phyloP scores from a whole-genome alignment of 225 moss, liverwort and hornwort genomes.

The Antitrichia curtipendula region DNA sequence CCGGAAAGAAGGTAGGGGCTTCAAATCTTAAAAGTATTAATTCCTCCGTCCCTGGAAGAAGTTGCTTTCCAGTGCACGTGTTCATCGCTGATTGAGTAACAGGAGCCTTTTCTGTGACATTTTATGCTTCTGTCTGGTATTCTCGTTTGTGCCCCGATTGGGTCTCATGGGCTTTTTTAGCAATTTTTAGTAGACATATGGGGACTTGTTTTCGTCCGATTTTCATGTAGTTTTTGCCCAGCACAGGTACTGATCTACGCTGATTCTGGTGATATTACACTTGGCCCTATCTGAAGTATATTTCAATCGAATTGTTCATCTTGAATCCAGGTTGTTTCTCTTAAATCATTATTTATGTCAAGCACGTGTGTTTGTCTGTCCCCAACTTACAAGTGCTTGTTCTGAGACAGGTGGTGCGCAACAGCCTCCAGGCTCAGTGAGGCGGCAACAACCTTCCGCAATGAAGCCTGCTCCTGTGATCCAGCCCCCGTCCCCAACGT shows the following conservation, averaged over 20 bases:
- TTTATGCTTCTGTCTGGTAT: background rate
- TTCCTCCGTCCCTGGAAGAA: background rate
- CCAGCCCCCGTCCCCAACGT: conserved; percentile 23
- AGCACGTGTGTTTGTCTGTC: background rate
- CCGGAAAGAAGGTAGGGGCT: conserved; percentile 10
- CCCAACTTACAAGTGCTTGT: background rate
- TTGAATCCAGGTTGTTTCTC: background rate
- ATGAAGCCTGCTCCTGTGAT: conserved; percentile 8
- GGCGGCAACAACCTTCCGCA: conserved; percentile 1
- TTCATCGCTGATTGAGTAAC: background rate
- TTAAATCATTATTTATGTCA: background rate
- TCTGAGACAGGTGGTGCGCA: conserved; percentile 4
- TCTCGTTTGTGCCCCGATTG: background rate
- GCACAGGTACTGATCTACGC: background rate
- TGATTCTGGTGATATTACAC: background rate
- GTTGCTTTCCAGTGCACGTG: background rate
- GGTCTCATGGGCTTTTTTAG: background rate
- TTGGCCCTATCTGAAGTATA: background rate
- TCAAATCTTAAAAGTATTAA: background rate
- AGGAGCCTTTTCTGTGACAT: background rate
- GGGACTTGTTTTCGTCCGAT: background rate
- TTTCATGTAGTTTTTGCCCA: background rate
- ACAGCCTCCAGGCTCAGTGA: background rate
- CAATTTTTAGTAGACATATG: background rate
- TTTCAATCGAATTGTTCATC: background rate